phyloP scores from a whole-genome alignment of 1,139 yeast genomes.

The Sugiyamaella sp. region DNA sequence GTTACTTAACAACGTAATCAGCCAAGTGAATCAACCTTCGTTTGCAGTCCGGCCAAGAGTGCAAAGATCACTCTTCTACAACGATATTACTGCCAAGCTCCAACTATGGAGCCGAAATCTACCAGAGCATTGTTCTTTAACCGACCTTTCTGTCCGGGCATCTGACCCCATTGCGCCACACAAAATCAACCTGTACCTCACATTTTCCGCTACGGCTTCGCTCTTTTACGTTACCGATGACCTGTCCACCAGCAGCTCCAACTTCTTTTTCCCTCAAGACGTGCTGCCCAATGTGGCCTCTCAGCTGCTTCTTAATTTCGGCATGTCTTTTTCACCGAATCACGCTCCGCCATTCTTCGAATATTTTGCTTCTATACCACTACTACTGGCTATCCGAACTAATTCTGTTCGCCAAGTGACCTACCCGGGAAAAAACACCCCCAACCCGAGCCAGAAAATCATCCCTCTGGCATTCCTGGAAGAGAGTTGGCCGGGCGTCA shows the following conservation, averaged over 20 bases:
- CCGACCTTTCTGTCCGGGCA: conserved; percentile 16
- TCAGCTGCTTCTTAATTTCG: conserved; percentile 19
- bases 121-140: conserved; percentile 24
- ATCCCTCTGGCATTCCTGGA: conserved; percentile 15
- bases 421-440: conserved; percentile 1
- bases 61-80: conserved; percentile 24
- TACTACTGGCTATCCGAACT: conserved; percentile 19
- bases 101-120: conserved; percentile 26
- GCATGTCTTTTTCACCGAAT: conserved; percentile 14
- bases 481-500: conserved; percentile 19
- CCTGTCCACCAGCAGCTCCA: conserved; percentile 4
- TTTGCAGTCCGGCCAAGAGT: conserved; percentile 21
- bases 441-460: not conserved
- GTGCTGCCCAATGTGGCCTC: conserved; percentile 20
- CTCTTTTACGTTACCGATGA: conserved; percentile 21
- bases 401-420: conserved; percentile 7
- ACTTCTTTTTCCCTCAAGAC: conserved; percentile 21
- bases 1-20: conserved; percentile 22
- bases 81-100: conserved; percentile 22
- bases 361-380: conserved; percentile 20
- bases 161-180: conserved; percentile 21
- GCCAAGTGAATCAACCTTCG: conserved; percentile 22
- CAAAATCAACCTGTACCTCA: conserved; percentile 20
- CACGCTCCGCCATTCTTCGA: conserved; percentile 22
- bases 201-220: conserved; percentile 20